Percentiles rank a stretch among this genome's conserved stretches.
These are phyloP conservation scores for Heracleum sosnowskyi DNA, from an alignment of 129 eudicot genomes.

Conservation along the genomic window DNA sequence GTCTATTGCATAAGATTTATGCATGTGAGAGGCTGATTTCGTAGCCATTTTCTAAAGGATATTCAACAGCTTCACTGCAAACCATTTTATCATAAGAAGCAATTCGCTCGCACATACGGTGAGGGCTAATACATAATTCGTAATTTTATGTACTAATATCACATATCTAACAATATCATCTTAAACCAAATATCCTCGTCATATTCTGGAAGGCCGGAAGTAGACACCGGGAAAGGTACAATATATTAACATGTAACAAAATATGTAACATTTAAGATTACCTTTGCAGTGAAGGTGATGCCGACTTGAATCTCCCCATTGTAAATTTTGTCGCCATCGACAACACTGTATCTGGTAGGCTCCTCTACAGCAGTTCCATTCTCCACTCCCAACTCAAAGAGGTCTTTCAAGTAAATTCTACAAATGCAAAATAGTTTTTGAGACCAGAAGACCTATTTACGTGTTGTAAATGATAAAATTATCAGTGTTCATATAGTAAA, in stretches of 20 bases:
- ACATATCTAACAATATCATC: too few species aligned
- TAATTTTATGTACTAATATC: too few species aligned
- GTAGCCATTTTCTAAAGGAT: too few species aligned
- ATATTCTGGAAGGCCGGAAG: neutral
- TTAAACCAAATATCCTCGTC: neutral
- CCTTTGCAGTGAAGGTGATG: constrained; percentile 53
- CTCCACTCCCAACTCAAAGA: constrained; percentile 56
- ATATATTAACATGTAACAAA: neutral
- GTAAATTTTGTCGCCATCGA: constrained; percentile 30
- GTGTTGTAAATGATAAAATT: too few species aligned
- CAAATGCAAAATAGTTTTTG: neutral
- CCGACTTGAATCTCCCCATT: constrained; percentile 65
- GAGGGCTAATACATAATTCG: too few species aligned
- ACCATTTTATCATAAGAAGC: too few species aligned
- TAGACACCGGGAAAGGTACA: neutral
- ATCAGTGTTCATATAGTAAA: neutral
- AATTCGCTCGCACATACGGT: too few species aligned
- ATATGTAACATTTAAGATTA: neutral
- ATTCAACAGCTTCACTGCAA: too few species aligned
- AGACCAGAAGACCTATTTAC: neutral
- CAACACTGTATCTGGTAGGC: constrained; percentile 45
- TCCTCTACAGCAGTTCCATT: constrained; percentile 46
- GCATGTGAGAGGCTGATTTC: too few species aligned
- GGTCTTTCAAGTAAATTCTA: constrained; percentile 70
- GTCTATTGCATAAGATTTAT: too few species aligned